Evolutionary conservation across 805 yeast species (phyloP).

Genomic region (Candida manassasensis): DNA sequence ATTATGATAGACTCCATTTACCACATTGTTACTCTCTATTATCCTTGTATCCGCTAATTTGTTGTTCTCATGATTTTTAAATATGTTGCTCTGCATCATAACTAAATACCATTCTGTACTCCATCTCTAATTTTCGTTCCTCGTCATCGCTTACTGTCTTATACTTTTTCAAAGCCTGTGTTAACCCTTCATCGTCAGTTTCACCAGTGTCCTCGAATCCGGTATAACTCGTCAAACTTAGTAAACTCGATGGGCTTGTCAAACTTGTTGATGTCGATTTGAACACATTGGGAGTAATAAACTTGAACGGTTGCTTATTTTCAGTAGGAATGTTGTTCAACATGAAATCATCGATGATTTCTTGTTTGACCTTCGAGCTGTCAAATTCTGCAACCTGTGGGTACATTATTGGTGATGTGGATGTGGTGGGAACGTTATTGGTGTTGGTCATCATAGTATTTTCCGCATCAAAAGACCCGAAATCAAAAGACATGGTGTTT

Average conservation of each 20-base stretch:
- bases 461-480: background rate
- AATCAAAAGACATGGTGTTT: background rate
- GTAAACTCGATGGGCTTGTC: conserved; percentile 33
- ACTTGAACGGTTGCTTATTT: conserved; percentile 6
- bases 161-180: conserved; percentile 1
- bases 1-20: no score
- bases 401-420: conserved; percentile 3
- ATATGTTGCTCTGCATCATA: background rate
- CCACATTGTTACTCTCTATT: no score
- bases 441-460: background rate
- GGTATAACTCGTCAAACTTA: conserved; percentile 27
- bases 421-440: background rate
- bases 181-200: background rate
- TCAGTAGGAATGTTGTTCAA: conserved; percentile 32
- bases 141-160: conserved; percentile 3
- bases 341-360: conserved; percentile 35
- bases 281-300: conserved; percentile 11
- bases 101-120: conserved; percentile 1
- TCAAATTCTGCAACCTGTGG: conserved; percentile 8
- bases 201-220: conserved; percentile 14
- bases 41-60: no score
- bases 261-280: conserved; percentile 14
- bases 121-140: background rate
- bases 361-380: conserved; percentile 30
- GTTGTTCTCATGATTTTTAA: no score